Base-by-base conservation (phyloP, 1,139 yeast species). In the Lodderomyces pseudojiufengensis region DNA sequence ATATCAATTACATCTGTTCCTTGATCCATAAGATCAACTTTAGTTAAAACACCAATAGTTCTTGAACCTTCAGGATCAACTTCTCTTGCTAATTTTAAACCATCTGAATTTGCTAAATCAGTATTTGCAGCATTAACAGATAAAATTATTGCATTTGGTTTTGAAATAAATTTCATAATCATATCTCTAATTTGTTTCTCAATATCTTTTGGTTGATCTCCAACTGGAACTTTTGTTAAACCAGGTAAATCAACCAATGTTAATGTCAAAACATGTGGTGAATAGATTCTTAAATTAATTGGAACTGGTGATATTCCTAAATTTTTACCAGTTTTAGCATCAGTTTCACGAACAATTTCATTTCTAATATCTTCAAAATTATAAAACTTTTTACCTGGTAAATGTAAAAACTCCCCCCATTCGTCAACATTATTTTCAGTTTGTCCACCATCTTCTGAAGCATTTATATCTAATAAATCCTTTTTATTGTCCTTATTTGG, bases 1-100 rank as follows among this genome's bases (percentile, higher is more conserved):
- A 92, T 92, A 59, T 92, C 98, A 57, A 88, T 83, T 31, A 92
- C 98, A 63, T 92, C 98, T n/a, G 98, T 92, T 46, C 98, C 98
- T 58, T 87, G 82, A 58, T 92, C 98, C 98, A 92, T 92, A 53
- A 92, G 75, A 61, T 92, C 98, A 35, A 92, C 95, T 62, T 92
- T 92, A 25, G 98, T 92, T 53, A 92, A 75, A 36, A 92, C 98
- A 65, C 98, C 98, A 51, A 92, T 87, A 24, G 98, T 92, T 65
- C 98, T 78, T 13, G 84, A 63, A 36, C 98, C 98, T 62, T 92
- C 97, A 7, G 98, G 98, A 54, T 92, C 98, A 33, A 92, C 97
- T 61, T 92, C 98, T 53, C 97, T 78, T 1, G 98, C 98, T 48
- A 92, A 73, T 60, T 92, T 90, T 54, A 92, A 77, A 37, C 98